A percentile compares a stretch with the other conserved stretches of the same genome.
Conservation (phyloP, 2,329 filamentous ascomycete genomes). For the Penicillium sp. region DNA sequence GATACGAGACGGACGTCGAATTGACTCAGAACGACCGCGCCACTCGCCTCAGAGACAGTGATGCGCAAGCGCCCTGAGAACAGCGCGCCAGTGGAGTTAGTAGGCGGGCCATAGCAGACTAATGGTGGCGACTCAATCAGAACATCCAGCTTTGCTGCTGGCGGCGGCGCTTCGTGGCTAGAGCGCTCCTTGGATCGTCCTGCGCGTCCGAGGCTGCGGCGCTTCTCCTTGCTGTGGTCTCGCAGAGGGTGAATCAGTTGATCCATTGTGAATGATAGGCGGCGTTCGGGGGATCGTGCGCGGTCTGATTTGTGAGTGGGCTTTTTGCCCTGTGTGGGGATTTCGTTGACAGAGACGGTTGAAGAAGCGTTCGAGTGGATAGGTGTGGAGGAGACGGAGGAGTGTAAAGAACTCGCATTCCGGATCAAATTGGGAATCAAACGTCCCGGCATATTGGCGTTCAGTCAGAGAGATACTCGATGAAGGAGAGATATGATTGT, state of each 20-base stretch:
- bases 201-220: constrained; percentile 34
- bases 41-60: constrained; percentile 61
- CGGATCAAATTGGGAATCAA: constrained; percentile 41
- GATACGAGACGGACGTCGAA: constrained; percentile 70
- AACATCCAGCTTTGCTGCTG: constrained; percentile 54
- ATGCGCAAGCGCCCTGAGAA: constrained; percentile 79
- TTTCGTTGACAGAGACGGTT: constrained; percentile 39
- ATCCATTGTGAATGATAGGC: constrained; percentile 44
- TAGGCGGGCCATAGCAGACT: constrained; percentile 72
- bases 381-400: constrained; percentile 26
- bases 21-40: constrained; percentile 61
- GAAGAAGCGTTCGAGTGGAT: constrained; percentile 38
- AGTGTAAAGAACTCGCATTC: constrained; percentile 31
- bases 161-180: constrained; percentile 30
- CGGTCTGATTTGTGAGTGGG: constrained; percentile 26
- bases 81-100: constrained; percentile 75
- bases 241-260: constrained; percentile 43
- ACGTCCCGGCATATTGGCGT: constrained; percentile 39
- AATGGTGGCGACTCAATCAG: constrained; percentile 81
- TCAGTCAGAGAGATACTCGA: constrained; percentile 1
- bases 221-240: constrained; percentile 43
- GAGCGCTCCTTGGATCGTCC: constrained; percentile 39
- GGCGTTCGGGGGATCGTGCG: constrained; percentile 39
- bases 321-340: constrained; percentile 29
- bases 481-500: not conserved